A percentile compares a stretch with the other conserved stretches of the same genome.
Evolutionary conservation across 139 green algal genomes (phyloP).

Genomic region (Pleodorina starrii): DNA sequence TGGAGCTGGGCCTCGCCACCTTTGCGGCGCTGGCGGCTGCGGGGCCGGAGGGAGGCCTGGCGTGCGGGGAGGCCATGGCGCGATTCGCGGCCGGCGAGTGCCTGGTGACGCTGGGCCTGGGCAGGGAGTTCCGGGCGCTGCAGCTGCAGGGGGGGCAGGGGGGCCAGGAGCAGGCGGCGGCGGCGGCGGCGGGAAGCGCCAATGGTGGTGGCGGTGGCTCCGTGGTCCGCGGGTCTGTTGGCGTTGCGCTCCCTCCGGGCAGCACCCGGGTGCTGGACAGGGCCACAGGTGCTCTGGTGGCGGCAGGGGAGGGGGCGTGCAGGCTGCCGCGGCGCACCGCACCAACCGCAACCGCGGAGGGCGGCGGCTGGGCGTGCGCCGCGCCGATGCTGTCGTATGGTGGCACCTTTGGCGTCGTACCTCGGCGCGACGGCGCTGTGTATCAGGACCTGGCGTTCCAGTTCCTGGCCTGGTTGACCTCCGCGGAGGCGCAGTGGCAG

Average conservation of each 20-base stretch:
- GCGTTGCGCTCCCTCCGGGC: conserved; percentile 10
- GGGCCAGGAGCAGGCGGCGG: neutral
- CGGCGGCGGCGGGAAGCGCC: neutral
- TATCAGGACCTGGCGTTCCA: conserved; percentile 24
- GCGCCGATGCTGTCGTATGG: conserved; percentile 31
- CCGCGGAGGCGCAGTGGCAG: neutral
- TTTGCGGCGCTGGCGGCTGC: neutral
- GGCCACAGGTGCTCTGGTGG: neutral
- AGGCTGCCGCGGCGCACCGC: neutral
- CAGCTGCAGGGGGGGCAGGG: no score
- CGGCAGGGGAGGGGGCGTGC: neutral
- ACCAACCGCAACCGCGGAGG: neutral
- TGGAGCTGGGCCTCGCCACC: neutral
- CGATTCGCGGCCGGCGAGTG: conserved; percentile 17
- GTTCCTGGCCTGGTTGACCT: conserved; percentile 14
- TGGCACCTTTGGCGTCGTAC: conserved; percentile 17
- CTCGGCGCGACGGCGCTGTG: neutral
- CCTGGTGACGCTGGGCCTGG: conserved; percentile 11
- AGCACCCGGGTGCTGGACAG: neutral
- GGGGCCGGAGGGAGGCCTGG: neutral
- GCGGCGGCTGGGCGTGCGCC: neutral
- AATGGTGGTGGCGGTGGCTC: neutral
- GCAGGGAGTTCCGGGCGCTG: conserved; percentile 23
- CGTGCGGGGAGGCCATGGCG: neutral
- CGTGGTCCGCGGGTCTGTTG: neutral